Base-by-base conservation (phyloP, 2,329 filamentous ascomycete genomes). In the Monilinia fructicola region DNA sequence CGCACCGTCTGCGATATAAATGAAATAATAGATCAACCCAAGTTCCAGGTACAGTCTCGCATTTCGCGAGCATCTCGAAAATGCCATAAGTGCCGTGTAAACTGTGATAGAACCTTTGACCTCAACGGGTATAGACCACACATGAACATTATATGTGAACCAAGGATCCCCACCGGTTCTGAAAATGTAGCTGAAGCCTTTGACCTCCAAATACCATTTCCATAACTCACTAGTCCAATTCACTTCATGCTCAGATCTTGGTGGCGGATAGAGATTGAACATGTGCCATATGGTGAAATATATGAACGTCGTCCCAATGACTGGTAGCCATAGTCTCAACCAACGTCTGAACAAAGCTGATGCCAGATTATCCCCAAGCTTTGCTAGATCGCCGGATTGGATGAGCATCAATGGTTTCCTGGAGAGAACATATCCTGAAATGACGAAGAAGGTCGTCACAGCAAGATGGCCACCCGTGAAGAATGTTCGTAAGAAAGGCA, bases 111-210 rank as follows among this genome's bases (percentile, higher is more conserved):
- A 90, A 14, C 88, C 88, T 71, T 81, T 79, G 76, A 87, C 83
- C 73, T 90, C 87, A 26, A 86, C 78, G 0, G 87, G 86, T 64
- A 90, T 89, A 0, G 73, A 72, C 73, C 74, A 72, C 83, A 87
- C 85, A 69, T 89, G 87, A 38, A 79, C 80, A 71, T 87, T 86
- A 77, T 85, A 85, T 16, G 77, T 77, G 65, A 87, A 81, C 79
- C 85, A 88, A 14, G 84, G 82, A 12, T 82, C 78, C 1, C 83
- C 84, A 9, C 85, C 85, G 10, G 80, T 80, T 53, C 84, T 83
- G 77, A 86, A 90, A 50, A 89, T 74, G 74, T 88, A 90, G 76
- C 83, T 90, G 78, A 88, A 90, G 75, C 89, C 89, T 74, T 90
- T 90, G 74, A 85, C 79, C 74, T 90, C 85, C 68, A 48, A 35